Evolutionary conservation across 352 stramenopile genomes (phyloP).

Genomic region (Pythium aphanidermatum): DNA sequence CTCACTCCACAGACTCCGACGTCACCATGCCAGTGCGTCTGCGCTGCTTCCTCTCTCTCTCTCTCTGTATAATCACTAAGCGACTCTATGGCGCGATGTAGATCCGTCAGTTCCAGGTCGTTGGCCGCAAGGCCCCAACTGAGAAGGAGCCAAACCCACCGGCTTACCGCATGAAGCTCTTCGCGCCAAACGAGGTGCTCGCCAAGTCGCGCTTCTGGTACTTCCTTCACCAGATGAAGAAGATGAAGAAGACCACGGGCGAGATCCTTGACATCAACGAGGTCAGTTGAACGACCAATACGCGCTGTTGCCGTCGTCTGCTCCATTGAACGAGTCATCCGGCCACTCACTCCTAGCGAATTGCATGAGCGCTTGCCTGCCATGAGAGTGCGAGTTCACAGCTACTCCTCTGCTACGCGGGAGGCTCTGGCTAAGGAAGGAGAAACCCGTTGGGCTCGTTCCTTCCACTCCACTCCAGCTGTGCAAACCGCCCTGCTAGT

Average conservation of each 20-base stretch:
- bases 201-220: conserved; percentile 99
- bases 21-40: too few relatives aligned
- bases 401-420: too few relatives aligned
- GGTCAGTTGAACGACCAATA: conserved; percentile 47
- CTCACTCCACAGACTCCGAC: too few relatives aligned
- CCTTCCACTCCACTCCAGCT: conserved; percentile 62
- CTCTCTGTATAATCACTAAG: too few relatives aligned
- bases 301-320: too few relatives aligned
- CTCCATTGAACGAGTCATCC: conserved; percentile 1
- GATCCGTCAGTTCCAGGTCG: conserved; percentile 99
- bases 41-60: too few relatives aligned
- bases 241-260: conserved; percentile 99
- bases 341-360: conserved; percentile 41
- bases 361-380: conserved; percentile 75
- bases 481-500: conserved; percentile 69
- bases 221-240: conserved; percentile 99
- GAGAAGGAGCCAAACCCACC: conserved; percentile 97
- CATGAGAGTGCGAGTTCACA: conserved; percentile 72
- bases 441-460: too few relatives aligned
- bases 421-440: too few relatives aligned
- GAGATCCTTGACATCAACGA: conserved; percentile 99
- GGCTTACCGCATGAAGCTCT: conserved; percentile 98
- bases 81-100: too few relatives aligned
- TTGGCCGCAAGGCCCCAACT: conserved; percentile 98
- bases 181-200: conserved; percentile 95